A percentile compares a stretch with the other conserved stretches of the same genome.
These are phyloP conservation scores for Candida vaughaniae DNA, from an alignment of 805 yeast genomes.

Conservation along the genomic window DNA sequence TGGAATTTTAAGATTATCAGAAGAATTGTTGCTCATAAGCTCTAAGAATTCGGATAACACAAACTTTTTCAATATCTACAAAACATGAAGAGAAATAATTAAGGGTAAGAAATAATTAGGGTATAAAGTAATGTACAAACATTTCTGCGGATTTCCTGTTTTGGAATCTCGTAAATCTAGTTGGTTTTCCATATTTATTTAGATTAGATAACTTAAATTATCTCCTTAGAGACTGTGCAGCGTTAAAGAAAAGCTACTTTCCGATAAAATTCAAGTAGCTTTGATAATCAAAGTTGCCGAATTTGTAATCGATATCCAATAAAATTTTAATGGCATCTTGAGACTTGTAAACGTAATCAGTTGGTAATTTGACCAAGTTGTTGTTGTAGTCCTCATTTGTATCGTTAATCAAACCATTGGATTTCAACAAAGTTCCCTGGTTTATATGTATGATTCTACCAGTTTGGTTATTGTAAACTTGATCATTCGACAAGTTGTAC, in stretches of 20 bases:
- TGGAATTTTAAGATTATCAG: constrained; percentile 12
- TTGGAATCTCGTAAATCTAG: no score
- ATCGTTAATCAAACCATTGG: constrained; percentile 28
- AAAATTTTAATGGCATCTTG: constrained; percentile 61
- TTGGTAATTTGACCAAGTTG: constrained; percentile 41
- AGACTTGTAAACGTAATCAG: constrained; percentile 52
- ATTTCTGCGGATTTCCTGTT: no score
- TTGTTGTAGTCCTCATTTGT: constrained; percentile 35
- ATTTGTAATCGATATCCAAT: constrained; percentile 61
- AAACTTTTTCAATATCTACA: constrained; percentile 12
- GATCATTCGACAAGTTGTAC: constrained; percentile 43
- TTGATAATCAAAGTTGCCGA: constrained; percentile 52
- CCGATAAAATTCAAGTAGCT: constrained; percentile 41
- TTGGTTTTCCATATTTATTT: no score
- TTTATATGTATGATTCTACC: constrained; percentile 38
- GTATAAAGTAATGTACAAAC: no score
- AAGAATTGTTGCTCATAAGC: constrained; percentile 10
- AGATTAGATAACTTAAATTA: not conserved
- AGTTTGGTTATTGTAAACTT: constrained; percentile 42
- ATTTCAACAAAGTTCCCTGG: constrained; percentile 33
- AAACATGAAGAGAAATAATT: no score
- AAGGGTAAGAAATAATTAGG: no score
- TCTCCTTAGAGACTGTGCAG: no score
- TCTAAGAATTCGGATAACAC: constrained; percentile 13
- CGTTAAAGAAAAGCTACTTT: constrained; percentile 8